phyloP scores from a whole-genome alignment of 2,329 filamentous ascomycete genomes.

The Blastomyces gilchristii region DNA sequence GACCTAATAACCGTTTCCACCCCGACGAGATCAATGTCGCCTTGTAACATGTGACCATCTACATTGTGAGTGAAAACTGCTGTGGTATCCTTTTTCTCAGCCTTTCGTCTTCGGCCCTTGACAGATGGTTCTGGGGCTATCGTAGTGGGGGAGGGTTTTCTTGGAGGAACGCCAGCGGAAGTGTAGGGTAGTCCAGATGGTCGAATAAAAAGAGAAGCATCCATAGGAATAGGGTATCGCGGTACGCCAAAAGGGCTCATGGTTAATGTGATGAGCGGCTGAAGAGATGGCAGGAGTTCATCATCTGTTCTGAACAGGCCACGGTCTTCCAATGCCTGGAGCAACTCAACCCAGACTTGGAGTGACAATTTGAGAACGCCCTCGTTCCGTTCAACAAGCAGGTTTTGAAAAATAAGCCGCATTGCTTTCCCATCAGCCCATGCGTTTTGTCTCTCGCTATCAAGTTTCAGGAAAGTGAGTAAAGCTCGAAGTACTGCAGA shows the following conservation, averaged over 20 bases:
- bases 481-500: conserved; percentile 86
- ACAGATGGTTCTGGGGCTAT: conserved; percentile 42
- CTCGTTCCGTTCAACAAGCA: conserved; percentile 83
- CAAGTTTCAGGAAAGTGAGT: conserved; percentile 82
- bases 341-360: conserved; percentile 74
- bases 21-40: conserved; percentile 89
- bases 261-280: conserved; percentile 72
- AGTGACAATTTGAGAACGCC: conserved; percentile 72
- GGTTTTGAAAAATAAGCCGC: conserved; percentile 85
- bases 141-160: conserved; percentile 33
- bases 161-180: conserved; percentile 27
- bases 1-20: conserved; percentile 80
- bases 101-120: conserved; percentile 70
- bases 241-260: conserved; percentile 88
- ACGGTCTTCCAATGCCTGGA: conserved; percentile 54
- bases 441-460: conserved; percentile 65
- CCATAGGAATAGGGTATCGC: conserved; percentile 85
- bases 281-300: conserved; percentile 65
- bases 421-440: conserved; percentile 90
- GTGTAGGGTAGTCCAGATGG: conserved; percentile 81
- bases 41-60: conserved; percentile 94
- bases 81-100: conserved; percentile 67
- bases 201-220: conserved; percentile 77
- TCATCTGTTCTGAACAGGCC: conserved; percentile 55
- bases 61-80: conserved; percentile 75